Base-by-base conservation (phyloP, 768 basidiomycete genomes). In the Macrocybe gigantea region DNA sequence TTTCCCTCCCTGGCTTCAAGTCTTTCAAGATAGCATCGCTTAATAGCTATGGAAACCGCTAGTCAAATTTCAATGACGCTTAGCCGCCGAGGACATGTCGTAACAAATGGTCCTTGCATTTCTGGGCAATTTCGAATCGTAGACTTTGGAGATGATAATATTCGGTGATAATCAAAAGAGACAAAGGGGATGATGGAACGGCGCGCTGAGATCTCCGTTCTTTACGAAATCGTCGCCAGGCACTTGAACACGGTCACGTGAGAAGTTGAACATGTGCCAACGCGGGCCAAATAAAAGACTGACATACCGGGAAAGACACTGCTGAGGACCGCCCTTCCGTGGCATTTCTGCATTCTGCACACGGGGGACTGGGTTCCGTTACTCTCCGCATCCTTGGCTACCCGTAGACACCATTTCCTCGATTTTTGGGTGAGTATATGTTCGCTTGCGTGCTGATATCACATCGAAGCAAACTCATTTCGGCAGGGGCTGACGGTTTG, bases 251-350 rank as follows among this genome's bases (percentile, higher is more conserved):
- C 70, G 70, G 59, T 72, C 73, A 75, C 71, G 72, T 73, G 73
- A 38, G 63, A 70, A 68, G 59, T 69, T 73, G 71, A 83, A 82
- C 78, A 67, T 73, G 61, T 55, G 56, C 71, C 69, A 78, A 79
- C 71, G 60, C 64, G 50, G 51, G 49, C 56, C 64, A 66, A 70
- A 69, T 66, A 67, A 71, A 64, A 55, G 22, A 22, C 22, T 22
- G 22, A 63, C 62, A 70, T 69, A 69, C 51, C 66, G 36, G 43
- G 49, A 49, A 56, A 48, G 32, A 53, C 48, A 38, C 49, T 47
- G 54, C 52, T 51, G 53, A 56, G 47, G 47, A 55, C 53, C 56
- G 60, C 55, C 56, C 49, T 50, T 58, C 59, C 58, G 53, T 60
- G 64, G 60, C 46, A 39, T 48, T 50, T 43, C 44, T 22, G 22